Conservation (phyloP, 2,329 filamentous ascomycete genomes). For the Didymosphaeria variabile region DNA sequence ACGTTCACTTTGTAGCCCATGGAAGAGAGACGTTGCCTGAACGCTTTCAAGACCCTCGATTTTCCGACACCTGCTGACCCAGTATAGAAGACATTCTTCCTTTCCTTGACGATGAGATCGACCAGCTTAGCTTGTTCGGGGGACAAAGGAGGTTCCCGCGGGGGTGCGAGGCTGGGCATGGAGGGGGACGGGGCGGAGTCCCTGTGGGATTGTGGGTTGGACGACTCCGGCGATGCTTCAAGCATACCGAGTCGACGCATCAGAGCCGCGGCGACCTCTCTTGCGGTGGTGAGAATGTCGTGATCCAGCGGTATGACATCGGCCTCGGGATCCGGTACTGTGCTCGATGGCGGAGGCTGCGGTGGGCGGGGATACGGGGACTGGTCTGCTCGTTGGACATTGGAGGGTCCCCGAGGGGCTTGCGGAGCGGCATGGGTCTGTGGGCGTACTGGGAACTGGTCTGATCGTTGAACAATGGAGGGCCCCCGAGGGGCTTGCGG, state of each 20-base stretch:
- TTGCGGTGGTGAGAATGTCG: no score
- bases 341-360: not conserved
- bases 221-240: no score
- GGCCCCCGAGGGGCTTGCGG: not conserved
- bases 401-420: not conserved
- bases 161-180: not conserved
- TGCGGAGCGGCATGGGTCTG: not conserved
- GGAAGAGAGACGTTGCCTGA: slow-evolving; percentile 52
- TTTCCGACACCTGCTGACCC: slow-evolving; percentile 70
- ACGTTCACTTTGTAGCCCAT: slow-evolving; percentile 57
- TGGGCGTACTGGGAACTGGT: not conserved
- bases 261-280: no score
- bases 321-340: not conserved
- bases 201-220: not conserved
- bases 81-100: slow-evolving; percentile 69
- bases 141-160: slow-evolving; percentile 48
- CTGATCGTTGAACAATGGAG: no score
- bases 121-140: slow-evolving; percentile 61
- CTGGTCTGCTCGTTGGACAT: no score
- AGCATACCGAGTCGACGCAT: not conserved
- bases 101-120: slow-evolving; percentile 59
- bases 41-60: slow-evolving; percentile 63
- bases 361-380: no score
- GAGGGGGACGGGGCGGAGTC: not conserved
- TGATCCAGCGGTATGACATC: not conserved